Evolutionary conservation across 257 asterid species (phyloP), one percentile per base, ranked within the genome.

Genomic region (Pogostemon cablin): DNA sequence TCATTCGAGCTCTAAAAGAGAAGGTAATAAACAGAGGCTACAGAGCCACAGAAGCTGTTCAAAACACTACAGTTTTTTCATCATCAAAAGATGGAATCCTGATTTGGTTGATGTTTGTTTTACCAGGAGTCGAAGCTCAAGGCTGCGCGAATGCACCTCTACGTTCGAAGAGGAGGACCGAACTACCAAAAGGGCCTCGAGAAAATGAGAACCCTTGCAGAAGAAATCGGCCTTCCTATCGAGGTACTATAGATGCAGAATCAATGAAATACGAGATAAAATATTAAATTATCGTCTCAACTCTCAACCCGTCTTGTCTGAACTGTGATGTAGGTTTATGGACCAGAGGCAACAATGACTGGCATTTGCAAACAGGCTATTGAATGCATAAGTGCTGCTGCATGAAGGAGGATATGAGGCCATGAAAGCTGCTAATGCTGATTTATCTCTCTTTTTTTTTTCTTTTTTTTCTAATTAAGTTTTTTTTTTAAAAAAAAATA

Each of bases 291-390:
- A 1, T 25, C 32, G 32, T 1, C 32, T 25, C 32, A 25, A 25
- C 32, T 25, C 32, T 25, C 32, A 25, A 25, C 32, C 32, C 32
- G 2, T 25, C 32, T 25, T 25, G 32, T 25, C 32, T 25, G 32
- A 25, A 25, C 32, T 25, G 32, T 25, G 2, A 25, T 25, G 32
- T 54, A 57, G 97, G 97, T 91, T 9, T 92, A 92, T 78, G 98
- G 98, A 76, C 97, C 98, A 3, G 98, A 92, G 80, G 95, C 91
- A 72, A 92, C 98, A 75, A 92, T 92, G 98, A 90, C 98, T 12
- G 96, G 97, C 71, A 92, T 92, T 69, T 92, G 98, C 91, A 92
- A 92, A 68, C 91, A 92, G 83, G 98, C 98, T 48, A 92, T 90
- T 72, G 98, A 92, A 73, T 92, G 91, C 87, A 90, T 92, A 86